Evolutionary conservation across 129 eudicot species (phyloP), one percentile per base, ranked within the genome.

Genomic region (Artemisia annua): DNA sequence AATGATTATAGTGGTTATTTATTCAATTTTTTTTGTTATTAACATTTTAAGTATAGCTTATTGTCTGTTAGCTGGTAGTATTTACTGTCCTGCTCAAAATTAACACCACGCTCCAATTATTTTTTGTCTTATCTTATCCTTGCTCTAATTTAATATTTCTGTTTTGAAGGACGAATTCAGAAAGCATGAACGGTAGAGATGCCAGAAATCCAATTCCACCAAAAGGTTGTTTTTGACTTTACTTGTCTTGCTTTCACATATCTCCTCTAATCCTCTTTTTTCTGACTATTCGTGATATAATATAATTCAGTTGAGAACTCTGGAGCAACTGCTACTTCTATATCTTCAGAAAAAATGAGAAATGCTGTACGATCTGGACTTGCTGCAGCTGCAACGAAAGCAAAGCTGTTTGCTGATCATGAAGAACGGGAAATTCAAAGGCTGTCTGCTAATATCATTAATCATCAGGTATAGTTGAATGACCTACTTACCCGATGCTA

Each of bases 401-500:
- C 97, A 75, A 93, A 93, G 83, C 86, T 90, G 48, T 93, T 93
- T 81, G 98, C 98, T 24, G 98, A 93, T 76, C 98, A 93, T 18
- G 98, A 93, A 86, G 98, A 93, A 67, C 96, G 98, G 12, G 98
- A 93, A 86, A 93, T 93, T 69, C 98, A 93, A 71, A 76, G 98
- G 81, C 83, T 93, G 8, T 89, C 98, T 80, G 98, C 98, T 52
- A 93, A 87, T 79, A 93, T 93, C 12, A 74, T 93, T 28, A 93
- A 93, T 73, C 98, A 93, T 77, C 98, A 93, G 98, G 98, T 93
- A 84, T 39, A 48, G 46, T 39, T 39, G 46, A 39, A 39, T 39
- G 10, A 39, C 46, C 46, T 39, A 39, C 7, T 39, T 39, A 39
- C 46, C 9, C 46, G 7, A 7, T 39, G 46, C 46, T 7, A 39